Conservation (phyloP, 2,329 filamentous ascomycete genomes). For the Aureobasidium sp. region DNA sequence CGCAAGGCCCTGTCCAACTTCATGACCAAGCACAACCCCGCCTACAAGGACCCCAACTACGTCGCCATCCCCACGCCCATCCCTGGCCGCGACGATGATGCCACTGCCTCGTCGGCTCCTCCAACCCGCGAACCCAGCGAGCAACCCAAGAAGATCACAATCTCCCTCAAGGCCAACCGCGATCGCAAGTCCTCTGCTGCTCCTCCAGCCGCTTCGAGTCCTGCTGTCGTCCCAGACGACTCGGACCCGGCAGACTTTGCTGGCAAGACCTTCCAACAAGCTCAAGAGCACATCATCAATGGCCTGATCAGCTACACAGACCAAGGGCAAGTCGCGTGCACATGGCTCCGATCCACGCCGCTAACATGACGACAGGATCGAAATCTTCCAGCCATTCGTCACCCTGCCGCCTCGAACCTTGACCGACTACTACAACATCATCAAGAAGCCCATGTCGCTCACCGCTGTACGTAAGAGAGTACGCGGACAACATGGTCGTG, state of each 20-base stretch:
- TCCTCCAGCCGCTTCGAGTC: not conserved
- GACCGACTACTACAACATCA: constrained; percentile 81
- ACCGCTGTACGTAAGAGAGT: constrained; percentile 71
- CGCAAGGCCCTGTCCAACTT: constrained; percentile 80
- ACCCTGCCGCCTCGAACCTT: constrained; percentile 68
- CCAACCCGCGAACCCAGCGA: constrained; percentile 18
- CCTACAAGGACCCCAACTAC: constrained; percentile 64
- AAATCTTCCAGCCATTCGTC: constrained; percentile 68
- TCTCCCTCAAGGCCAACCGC: constrained; percentile 10
- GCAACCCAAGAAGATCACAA: constrained; percentile 21
- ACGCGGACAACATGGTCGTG: constrained; percentile 63
- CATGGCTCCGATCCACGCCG: constrained; percentile 7
- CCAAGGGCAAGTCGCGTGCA: constrained; percentile 48
- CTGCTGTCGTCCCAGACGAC: not conserved
- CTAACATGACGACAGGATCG: constrained; percentile 46
- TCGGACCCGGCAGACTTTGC: constrained; percentile 47
- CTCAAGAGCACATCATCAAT: constrained; percentile 76
- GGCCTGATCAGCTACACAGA: constrained; percentile 64
- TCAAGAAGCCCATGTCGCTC: constrained; percentile 72
- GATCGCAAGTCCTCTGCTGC: constrained; percentile 17
- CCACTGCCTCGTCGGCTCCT: not conserved
- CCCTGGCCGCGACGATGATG: constrained; percentile 42
- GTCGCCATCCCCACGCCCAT: constrained; percentile 67
- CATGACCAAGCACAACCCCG: constrained; percentile 81
- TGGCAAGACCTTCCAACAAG: constrained; percentile 71